Base-by-base conservation (phyloP, 2,329 filamentous ascomycete species). In the Fusarium sp. region DNA sequence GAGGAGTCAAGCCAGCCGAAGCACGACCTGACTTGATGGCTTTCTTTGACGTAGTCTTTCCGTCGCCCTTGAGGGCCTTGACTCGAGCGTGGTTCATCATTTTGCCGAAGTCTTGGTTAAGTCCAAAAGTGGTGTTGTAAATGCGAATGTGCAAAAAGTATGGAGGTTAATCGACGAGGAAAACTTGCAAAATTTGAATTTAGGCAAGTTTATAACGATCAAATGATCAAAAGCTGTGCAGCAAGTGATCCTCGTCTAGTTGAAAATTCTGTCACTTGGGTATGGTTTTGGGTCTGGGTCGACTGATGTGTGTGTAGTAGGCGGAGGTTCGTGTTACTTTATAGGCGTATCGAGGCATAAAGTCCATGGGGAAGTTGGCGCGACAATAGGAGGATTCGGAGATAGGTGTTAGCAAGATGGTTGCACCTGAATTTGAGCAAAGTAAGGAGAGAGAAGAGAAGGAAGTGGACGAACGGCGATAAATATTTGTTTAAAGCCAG, bases 21-120 rank as follows among this genome's bases (percentile, higher is more conserved):
- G 86, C 87, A 36, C 87, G 85, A n/a, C 87, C 87, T 8, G 87
- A 88, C 69, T 88, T 87, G 47, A 86, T 85, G 28, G 91, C 90
- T 81, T 94, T 94, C 77, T 87, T 88, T 53, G 92, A 94, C 39
- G 90, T 83, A 22, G 92, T 94, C 85, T 94, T 94, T 80, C 89
- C 89, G 83, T 90, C 91, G 83, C 92, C 91, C 70, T 87, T 85
- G 66, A 94, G 89, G 57, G 90, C 91, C 82, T 92, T 91, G 79
- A 92, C 91, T 76, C 91, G 86, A 63, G 89, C 85, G 78, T 92
- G 90, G 79, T 88, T 90, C 90, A 92, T 92, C 42, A 54, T 63
- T 56, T 55, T 63, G 38, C 51, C 20, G 22, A 28, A 22, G 24
- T 30, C 26, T 44, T 41, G 36, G 28, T 38, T 22, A 20, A 50